phyloP scores from a whole-genome alignment of 1,139 yeast genomes.

The Geotrichum candidum region DNA sequence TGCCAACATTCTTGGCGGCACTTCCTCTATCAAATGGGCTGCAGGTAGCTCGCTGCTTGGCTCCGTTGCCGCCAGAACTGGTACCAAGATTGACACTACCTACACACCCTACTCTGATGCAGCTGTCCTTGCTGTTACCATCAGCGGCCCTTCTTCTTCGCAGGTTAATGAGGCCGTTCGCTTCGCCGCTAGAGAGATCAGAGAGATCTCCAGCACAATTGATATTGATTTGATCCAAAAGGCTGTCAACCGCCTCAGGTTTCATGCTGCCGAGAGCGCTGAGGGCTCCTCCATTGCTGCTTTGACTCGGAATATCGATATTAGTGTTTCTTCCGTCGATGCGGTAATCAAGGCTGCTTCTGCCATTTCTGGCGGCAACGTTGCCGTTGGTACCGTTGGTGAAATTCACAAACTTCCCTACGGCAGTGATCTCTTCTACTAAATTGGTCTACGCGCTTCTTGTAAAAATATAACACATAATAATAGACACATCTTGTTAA shows the following conservation, averaged over 20 bases:
- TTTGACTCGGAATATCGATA: slow-evolving; percentile 21
- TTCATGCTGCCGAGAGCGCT: slow-evolving; percentile 36
- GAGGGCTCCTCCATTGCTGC: slow-evolving; percentile 28
- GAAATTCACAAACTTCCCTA: slow-evolving; percentile 81
- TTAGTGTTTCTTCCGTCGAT: slow-evolving; percentile 36
- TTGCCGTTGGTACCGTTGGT: slow-evolving; percentile 89
- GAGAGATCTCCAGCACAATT: slow-evolving; percentile 45
- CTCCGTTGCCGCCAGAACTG: slow-evolving; percentile 44
- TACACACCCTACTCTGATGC: slow-evolving; percentile 70
- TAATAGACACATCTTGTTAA: not conserved
- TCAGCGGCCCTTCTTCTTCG: slow-evolving; percentile 53
- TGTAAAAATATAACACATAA: not conserved
- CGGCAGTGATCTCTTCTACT: slow-evolving; percentile 63
- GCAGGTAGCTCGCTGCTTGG: slow-evolving; percentile 42
- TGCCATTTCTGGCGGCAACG: slow-evolving; percentile 52
- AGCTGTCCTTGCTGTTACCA: slow-evolving; percentile 69
- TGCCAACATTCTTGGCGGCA: slow-evolving; percentile 58
- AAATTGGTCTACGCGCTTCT: not conserved
- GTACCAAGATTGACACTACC: slow-evolving; percentile 51
- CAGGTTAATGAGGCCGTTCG: slow-evolving; percentile 57
- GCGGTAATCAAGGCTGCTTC: slow-evolving; percentile 47
- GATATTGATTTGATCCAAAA: slow-evolving; percentile 39
- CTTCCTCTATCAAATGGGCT: slow-evolving; percentile 41
- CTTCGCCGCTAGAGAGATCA: slow-evolving; percentile 51
- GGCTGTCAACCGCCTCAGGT: slow-evolving; percentile 43